Evolutionary conservation across 306 rosid genomes (phyloP), one percentile per base, ranked within the genome.

Genomic region (Neltuma alba): DNA sequence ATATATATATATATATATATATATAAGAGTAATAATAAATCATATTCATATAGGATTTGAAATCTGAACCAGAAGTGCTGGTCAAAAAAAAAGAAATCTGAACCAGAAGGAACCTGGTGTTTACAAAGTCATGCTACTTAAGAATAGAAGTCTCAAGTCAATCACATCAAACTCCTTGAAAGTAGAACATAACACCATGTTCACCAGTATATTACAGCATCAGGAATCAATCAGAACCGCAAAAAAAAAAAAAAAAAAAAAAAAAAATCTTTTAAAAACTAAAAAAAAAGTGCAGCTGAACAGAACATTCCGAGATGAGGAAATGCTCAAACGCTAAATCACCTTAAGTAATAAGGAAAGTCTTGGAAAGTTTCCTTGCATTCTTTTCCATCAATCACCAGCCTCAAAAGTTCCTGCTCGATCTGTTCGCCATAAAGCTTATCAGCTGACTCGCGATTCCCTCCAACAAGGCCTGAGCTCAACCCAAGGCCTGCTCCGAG

Each of bases 401-500:
- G 84, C 70, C 85, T 91, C 84, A 80, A 83, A 55, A 95, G 85
- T 88, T 95, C 98, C 25, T 70, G 82, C 80, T 89, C 93, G 83
- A 95, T 91, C 66, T 83, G 92, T 72, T 91, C 96, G 12, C 61
- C 89, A 37, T 92, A 85, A 79, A 92, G 77, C 83, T 91, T 10
- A 54, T 21, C 97, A 72, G 85, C 89, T 27, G 87, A 76, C 38
- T 86, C 82, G 68, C 73, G 73, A 58, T 79, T 82, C 58, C 92
- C 97, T 31, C 87, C 92, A 34, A n/a, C n/a, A n/a, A 95, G 93
- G 15, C 93, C 97, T 2, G 98, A 87, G 61, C 97, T 90, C 81
- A 92, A 84, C 23, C 97, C 94, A 71, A 95, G 86, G 67, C 99
- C 99, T 41, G 93, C 96, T 71, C 99, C 99, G 23, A 94, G 89